A percentile compares a stretch with the other conserved stretches of the same genome.
phyloP scores from a whole-genome alignment of 1,139 yeast species.

The Arxiozyma slooffiae region DNA sequence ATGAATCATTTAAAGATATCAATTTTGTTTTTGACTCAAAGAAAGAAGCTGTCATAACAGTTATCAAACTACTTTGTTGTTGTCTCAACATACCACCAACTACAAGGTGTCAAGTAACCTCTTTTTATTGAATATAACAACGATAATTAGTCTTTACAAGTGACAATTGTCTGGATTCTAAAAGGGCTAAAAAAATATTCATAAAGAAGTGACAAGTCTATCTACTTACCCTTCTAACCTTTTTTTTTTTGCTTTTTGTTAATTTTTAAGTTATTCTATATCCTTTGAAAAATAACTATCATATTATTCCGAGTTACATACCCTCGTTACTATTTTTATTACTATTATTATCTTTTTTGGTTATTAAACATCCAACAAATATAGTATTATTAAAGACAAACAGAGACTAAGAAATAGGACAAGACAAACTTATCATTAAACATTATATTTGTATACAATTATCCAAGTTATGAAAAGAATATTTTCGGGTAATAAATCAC shows the following conservation, averaged over 20 bases:
- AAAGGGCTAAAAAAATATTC: no score
- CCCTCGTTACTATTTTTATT: not conserved
- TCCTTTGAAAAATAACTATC: not conserved
- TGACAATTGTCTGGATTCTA: not conserved
- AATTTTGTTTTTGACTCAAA: not conserved
- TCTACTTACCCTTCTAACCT: not conserved
- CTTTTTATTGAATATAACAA: not conserved
- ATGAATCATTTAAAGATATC: not conserved
- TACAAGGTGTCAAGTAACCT: not conserved
- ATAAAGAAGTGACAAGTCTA: not conserved
- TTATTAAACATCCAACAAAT: not conserved
- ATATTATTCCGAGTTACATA: not conserved
- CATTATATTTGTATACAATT: no score
- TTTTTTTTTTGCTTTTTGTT: no score
- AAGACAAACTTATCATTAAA: not conserved
- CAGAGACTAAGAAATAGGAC: not conserved
- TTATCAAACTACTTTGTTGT: not conserved
- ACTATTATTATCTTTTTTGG: no score
- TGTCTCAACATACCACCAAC: no score
- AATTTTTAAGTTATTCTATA: no score
- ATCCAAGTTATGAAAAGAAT: conserved; percentile 8
- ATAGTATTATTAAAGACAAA: no score
- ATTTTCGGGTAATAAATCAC: conserved; percentile 10
- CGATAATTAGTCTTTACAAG: not conserved
- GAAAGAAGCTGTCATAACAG: no score